A percentile compares a stretch with the other conserved stretches of the same genome.
Evolutionary conservation across 345 rosid species (phyloP).

Genomic region (Ailanthus altissimus): DNA sequence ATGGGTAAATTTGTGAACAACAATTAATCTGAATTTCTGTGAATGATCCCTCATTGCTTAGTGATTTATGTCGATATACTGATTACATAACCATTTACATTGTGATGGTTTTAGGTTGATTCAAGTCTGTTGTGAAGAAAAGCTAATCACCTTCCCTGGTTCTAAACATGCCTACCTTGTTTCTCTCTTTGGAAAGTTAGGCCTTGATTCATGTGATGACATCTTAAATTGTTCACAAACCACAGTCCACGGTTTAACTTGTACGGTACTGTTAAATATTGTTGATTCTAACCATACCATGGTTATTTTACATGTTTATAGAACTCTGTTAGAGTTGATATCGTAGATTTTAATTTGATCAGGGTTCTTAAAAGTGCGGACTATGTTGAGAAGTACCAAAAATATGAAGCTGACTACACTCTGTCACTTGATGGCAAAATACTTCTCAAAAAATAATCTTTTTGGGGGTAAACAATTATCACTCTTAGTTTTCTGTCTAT

Average conservation of each 20-base stretch:
- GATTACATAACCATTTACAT: neutral
- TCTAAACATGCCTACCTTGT: neutral
- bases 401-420: constrained; percentile 61
- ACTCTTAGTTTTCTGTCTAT: neutral
- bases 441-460: constrained; percentile 60
- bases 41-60: neutral
- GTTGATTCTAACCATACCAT: neutral
- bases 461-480: constrained; percentile 56
- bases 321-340: constrained; percentile 4
- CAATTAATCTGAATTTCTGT: neutral
- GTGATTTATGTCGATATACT: neutral
- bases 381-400: constrained; percentile 53
- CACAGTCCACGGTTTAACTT: neutral
- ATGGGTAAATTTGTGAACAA: neutral
- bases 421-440: constrained; percentile 52
- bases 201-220: constrained; percentile 1
- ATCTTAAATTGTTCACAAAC: neutral
- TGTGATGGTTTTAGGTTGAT: neutral
- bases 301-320: neutral
- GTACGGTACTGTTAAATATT: neutral
- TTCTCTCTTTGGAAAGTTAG: neutral
- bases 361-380: constrained; percentile 48
- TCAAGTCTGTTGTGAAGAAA: neutral
- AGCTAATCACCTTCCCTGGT: neutral
- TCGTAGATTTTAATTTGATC: constrained; percentile 13